Evolutionary conservation across 495 filamentous ascomycete species (phyloP), one percentile per base, ranked within the genome.

Genomic region (Neurospora cerealis): DNA sequence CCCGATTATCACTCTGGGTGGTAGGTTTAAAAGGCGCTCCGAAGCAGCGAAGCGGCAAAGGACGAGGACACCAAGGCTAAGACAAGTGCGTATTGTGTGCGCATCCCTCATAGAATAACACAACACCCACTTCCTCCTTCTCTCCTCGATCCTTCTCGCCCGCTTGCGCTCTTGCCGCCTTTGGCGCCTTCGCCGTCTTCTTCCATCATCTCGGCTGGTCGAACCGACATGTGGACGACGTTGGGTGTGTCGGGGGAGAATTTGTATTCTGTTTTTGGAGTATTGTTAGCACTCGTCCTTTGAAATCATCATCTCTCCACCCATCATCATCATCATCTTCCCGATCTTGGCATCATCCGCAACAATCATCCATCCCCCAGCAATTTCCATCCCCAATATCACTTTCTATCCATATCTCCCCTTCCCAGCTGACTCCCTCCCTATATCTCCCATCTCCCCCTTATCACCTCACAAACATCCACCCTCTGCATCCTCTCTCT

Each of bases 191-290:
- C 94, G 80, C 95, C 54, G 37, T 81, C 94, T 78, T 97, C 94
- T 74, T 97, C 94, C 73, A 95, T 87, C 73, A 96, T 85, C 75
- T 97, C 94, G 81, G 94, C 91, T 2, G 94, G 94, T 77, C 92
- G 92, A 72, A 97, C 88, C 28, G 93, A 96, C 94, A 97, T 97
- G 83, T 97, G 94, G 17, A 97, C 90, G 70, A 97, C 93, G 77
- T 96, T 96, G 34, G 92, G 85, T 69, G 83, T 77, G 38, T 91
- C 92, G 36, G 85, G 81, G 74, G 86, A 91, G 78, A 97, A 95
- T 69, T 88, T 89, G 77, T 92, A 95, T 70, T 96, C 94, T 97
- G 77, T 21, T 24, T 40, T 21, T 70, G 74, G 75, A 46, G 79
- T 3, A 13, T 7, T 24, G 75, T 72, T 70, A 70, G 62, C 39